Evolutionary conservation across 1,284 basidiomycete genomes (phyloP).

Genomic region (Cryptococcus depauperatus): DNA sequence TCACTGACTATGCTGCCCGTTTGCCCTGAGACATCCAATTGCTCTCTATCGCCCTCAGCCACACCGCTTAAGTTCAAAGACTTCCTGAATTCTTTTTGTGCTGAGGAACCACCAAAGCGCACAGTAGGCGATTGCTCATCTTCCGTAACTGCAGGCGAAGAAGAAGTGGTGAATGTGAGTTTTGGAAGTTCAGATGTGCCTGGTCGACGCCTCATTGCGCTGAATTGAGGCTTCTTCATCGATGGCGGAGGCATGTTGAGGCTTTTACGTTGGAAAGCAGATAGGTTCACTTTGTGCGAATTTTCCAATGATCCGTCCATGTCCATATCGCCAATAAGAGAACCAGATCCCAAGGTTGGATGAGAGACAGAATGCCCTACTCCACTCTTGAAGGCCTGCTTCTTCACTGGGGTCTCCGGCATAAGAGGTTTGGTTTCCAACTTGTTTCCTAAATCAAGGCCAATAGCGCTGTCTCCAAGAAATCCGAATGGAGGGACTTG

Average conservation of each 20-base stretch:
- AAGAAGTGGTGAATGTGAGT: slow-evolving; percentile 28
- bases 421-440: slow-evolving; percentile 37
- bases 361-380: slow-evolving; percentile 31
- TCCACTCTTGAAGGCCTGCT: slow-evolving; percentile 14
- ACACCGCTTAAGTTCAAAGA: slow-evolving; percentile 6
- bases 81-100: slow-evolving; percentile 8
- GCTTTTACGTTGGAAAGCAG: not conserved
- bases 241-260: slow-evolving; percentile 15
- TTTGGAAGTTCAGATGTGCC: slow-evolving; percentile 19
- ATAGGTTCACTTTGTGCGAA: slow-evolving; percentile 11
- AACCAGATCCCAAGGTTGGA: slow-evolving; percentile 17
- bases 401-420: slow-evolving; percentile 46
- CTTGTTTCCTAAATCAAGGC: slow-evolving; percentile 19
- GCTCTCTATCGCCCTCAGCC: slow-evolving; percentile 2
- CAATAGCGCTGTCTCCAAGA: slow-evolving; percentile 32
- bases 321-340: slow-evolving; percentile 3
- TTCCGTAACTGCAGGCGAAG: slow-evolving; percentile 42
- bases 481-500: slow-evolving; percentile 33
- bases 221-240: slow-evolving; percentile 13
- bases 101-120: slow-evolving; percentile 8
- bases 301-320: slow-evolving; percentile 2
- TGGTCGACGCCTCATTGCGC: slow-evolving; percentile 16
- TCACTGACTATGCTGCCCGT: slow-evolving; percentile 27
- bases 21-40: slow-evolving; percentile 30
- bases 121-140: slow-evolving; percentile 40